Evolutionary conservation across 257 asterid genomes (phyloP).

Genomic region (Fraxinus excelsior): DNA sequence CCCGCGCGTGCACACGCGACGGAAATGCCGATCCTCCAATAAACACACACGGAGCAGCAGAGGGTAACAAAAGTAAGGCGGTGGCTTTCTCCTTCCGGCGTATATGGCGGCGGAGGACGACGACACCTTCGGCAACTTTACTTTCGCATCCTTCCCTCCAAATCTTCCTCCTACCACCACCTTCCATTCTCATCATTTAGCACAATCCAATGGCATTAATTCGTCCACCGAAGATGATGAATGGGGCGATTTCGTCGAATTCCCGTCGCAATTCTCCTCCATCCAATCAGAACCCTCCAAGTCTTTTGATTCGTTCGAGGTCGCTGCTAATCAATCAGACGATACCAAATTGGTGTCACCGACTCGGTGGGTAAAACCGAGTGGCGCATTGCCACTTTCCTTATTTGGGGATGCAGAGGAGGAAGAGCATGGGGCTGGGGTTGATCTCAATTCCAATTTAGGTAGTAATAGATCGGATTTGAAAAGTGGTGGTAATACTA

Average conservation of each 20-base stretch:
- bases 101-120: conserved; percentile 66
- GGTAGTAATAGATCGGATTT: conserved; percentile 27
- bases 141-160: conserved; percentile 52
- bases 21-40: background rate
- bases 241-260: conserved; percentile 82
- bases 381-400: conserved; percentile 78
- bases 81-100: conserved; percentile 10
- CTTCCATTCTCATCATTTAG: conserved; percentile 25
- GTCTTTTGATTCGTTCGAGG: conserved; percentile 12
- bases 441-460: conserved; percentile 18
- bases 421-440: conserved; percentile 34
- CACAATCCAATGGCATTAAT: conserved; percentile 29
- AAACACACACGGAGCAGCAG: conserved; percentile 2
- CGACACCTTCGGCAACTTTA: conserved; percentile 72
- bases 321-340: conserved; percentile 15
- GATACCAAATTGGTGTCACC: conserved; percentile 20
- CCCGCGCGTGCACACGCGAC: background rate
- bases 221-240: conserved; percentile 55
- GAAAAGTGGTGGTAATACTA: conserved; percentile 18
- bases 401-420: conserved; percentile 65
- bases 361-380: conserved; percentile 54
- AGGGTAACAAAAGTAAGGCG: background rate
- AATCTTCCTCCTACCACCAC: conserved; percentile 12
- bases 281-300: conserved; percentile 39
- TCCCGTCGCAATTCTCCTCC: conserved; percentile 39